Conservation (phyloP, 2,329 filamentous ascomycete genomes). For the Verticillium longisporum region DNA sequence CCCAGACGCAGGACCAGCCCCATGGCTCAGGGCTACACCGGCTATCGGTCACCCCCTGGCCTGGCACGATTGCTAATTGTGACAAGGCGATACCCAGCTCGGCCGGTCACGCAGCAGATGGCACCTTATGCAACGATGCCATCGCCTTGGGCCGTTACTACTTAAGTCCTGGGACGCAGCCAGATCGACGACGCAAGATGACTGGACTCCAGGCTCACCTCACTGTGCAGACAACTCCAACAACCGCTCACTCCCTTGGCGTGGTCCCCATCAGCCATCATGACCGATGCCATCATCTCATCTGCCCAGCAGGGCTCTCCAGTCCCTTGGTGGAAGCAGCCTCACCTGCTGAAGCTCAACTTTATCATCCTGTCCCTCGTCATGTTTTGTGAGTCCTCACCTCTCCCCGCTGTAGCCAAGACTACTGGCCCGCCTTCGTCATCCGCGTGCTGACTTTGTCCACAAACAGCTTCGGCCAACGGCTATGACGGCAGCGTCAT, state of each 20-base stretch:
- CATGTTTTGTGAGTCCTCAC: conserved; percentile 11
- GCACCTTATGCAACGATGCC: neutral
- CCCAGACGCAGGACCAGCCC: neutral
- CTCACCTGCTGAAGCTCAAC: conserved; percentile 35
- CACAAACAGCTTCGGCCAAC: conserved; percentile 22
- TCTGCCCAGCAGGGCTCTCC: conserved; percentile 16
- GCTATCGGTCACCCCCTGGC: neutral
- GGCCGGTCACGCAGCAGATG: neutral
- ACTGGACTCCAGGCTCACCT: neutral
- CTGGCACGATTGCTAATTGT: no score
- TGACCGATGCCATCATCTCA: neutral
- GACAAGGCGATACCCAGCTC: neutral
- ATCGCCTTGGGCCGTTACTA: neutral
- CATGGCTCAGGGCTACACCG: neutral
- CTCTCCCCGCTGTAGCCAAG: neutral
- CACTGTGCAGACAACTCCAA: neutral
- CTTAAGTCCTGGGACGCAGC: neutral
- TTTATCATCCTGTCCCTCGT: conserved; percentile 26
- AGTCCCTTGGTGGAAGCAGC: conserved; percentile 31
- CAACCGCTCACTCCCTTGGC: neutral
- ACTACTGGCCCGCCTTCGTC: neutral
- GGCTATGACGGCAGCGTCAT: conserved; percentile 33
- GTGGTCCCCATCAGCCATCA: neutral
- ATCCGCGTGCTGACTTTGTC: neutral
- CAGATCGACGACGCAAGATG: neutral